A percentile compares a stretch with the other conserved stretches of the same genome.
phyloP scores from a whole-genome alignment of 1,284 basidiomycete species.

The Marasmius oreades region DNA sequence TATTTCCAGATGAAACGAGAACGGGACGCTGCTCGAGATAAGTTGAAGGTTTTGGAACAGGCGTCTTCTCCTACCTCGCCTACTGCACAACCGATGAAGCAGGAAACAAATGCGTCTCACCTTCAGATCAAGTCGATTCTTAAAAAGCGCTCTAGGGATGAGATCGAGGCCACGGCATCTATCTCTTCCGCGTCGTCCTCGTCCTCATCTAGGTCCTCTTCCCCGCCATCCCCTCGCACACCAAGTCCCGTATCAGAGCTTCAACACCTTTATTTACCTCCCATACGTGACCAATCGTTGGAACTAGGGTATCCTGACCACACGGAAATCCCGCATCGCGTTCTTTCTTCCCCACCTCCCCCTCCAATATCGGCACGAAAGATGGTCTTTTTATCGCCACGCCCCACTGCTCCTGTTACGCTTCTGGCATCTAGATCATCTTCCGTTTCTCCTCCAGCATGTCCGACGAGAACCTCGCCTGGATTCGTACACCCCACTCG shows the following conservation, averaged over 20 bases:
- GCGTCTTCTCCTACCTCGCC: not conserved
- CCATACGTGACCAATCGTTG: not conserved
- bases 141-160: constrained; percentile 1
- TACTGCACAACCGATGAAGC: not conserved
- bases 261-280: not conserved
- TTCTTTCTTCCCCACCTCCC: constrained; percentile 7
- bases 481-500: not conserved
- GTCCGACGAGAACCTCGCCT: not conserved
- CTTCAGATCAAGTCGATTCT: not conserved
- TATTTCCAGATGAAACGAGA: constrained; percentile 11
- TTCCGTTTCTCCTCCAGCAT: not conserved
- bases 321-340: not conserved
- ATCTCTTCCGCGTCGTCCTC: constrained; percentile 3
- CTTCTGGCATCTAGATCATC: not conserved
- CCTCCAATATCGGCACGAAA: constrained; percentile 8
- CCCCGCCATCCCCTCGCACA: not conserved
- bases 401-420: not conserved
- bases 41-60: not conserved
- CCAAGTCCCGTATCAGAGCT: not conserved
- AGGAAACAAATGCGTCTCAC: not conserved
- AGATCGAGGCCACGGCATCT: not conserved
- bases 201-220: not conserved
- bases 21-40: constrained; percentile 7
- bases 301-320: constrained; percentile 2
- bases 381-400: not conserved